Base-by-base conservation (phyloP, 495 filamentous ascomycete species). In the Aspergillus heteromorphus region DNA sequence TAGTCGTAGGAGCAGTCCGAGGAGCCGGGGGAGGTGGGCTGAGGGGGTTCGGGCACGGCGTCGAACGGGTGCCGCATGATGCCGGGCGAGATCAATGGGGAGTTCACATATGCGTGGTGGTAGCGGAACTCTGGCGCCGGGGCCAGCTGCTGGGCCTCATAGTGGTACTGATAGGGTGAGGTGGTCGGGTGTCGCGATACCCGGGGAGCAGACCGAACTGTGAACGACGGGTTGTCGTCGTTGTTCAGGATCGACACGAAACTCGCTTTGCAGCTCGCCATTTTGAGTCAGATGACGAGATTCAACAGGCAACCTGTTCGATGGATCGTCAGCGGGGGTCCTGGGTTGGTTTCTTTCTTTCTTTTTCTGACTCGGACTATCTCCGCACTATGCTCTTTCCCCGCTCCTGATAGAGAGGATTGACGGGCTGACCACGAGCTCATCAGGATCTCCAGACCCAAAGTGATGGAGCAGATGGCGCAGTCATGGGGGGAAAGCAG, bases 231-330 rank as follows among this genome's bases (percentile, higher is more conserved):
- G 49, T 75, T 68, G 54, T 78, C 73, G 58, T 78, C 73, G 62
- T 78, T 75, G 64, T 78, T 78, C 54, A 78, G 48, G 50, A 78
- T 78, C 20, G 74, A 78, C 53, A 75, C 72, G 55, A 78, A 70
- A 56, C 64, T 70, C 21, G 67, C 57, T 58, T 59, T 66, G 58
- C 66, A 64, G 55, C 65, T 61, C 27, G 68, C 65, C 69, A 73
- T 73, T 60, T 67, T 56, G 51, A 61, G 49, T 48, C 53, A 56
- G 49, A 60, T 56, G 34, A 27, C 63, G 61, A 63, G 60, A 38
- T 3, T 43, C 40, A 18, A 20, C 4, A n/a, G 19, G 40, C 40
- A 18, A 20, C 4, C 40, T 43, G 40, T 23, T 21, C 40, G 40
- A 20, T 10, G 19, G 18, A 2, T 43, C 18, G n/a, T 43, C n/a